Percentiles rank a stretch among this genome's conserved stretches.
Evolutionary conservation across 2,329 filamentous ascomycete genomes (phyloP).

Genomic region (Diaporthe australafricana): DNA sequence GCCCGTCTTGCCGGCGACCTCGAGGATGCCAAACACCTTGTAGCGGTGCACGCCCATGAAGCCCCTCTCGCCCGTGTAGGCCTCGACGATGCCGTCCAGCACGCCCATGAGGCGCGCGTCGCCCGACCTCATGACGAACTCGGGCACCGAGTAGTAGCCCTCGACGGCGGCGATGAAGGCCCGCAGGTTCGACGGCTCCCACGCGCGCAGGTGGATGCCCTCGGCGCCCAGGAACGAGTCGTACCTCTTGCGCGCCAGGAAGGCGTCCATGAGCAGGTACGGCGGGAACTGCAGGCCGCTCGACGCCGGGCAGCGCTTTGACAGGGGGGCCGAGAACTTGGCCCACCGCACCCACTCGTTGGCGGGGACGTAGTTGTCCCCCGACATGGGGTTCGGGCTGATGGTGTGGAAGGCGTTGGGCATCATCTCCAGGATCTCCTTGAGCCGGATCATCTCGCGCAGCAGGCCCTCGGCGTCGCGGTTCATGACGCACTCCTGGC

Average conservation of each 20-base stretch:
- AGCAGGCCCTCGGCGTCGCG: conserved; percentile 62
- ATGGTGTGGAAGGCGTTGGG: conserved; percentile 67
- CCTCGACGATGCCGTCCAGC: conserved; percentile 65
- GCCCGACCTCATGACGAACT: conserved; percentile 62
- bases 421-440: conserved; percentile 65
- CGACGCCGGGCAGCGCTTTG: conserved; percentile 61
- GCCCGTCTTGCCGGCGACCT: conserved; percentile 64
- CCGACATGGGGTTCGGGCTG: conserved; percentile 62
- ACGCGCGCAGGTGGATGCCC: conserved; percentile 63
- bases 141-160: conserved; percentile 64
- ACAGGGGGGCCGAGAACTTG: conserved; percentile 63
- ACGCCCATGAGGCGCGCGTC: conserved; percentile 64
- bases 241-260: conserved; percentile 63
- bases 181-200: conserved; percentile 64
- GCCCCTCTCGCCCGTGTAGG: conserved; percentile 65
- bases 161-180: conserved; percentile 67
- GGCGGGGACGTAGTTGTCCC: conserved; percentile 61
- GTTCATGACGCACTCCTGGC: conserved; percentile 66
- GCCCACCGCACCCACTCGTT: conserved; percentile 63
- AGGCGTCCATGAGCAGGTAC: conserved; percentile 66
- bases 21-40: conserved; percentile 67
- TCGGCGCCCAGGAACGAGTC: conserved; percentile 64
- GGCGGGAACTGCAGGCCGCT: conserved; percentile 65
- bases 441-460: conserved; percentile 61
- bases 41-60: conserved; percentile 69